Evolutionary conservation across 805 yeast species (phyloP).

Genomic region (Suhomyces emberorum): DNA sequence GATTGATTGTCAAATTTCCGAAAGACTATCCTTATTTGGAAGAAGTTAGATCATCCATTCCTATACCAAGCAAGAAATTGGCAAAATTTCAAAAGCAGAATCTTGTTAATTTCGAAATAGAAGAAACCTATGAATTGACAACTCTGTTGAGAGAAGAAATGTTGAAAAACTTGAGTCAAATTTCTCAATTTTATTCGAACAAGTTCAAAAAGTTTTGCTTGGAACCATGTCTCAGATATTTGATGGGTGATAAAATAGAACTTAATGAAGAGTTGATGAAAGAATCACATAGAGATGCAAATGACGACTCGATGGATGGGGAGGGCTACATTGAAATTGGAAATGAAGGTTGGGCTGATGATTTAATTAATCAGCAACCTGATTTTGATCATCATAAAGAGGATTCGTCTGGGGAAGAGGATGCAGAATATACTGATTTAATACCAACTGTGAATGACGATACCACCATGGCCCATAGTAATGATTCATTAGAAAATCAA

Average conservation of each 20-base stretch:
- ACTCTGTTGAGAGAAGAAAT: slow-evolving; percentile 50
- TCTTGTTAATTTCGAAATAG: slow-evolving; percentile 52
- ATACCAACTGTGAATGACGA: slow-evolving; percentile 42
- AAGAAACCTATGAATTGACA: slow-evolving; percentile 71
- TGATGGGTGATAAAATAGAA: slow-evolving; percentile 75
- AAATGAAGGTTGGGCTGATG: slow-evolving; percentile 42
- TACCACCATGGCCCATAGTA: slow-evolving; percentile 26
- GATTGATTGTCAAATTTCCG: slow-evolving; percentile 73
- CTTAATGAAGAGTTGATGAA: slow-evolving; percentile 33
- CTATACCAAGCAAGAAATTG: slow-evolving; percentile 12
- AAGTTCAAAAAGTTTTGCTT: slow-evolving; percentile 62
- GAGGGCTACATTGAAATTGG: slow-evolving; percentile 30
- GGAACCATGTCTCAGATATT: slow-evolving; percentile 71
- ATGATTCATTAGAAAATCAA: slow-evolving; percentile 15
- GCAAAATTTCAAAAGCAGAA: slow-evolving; percentile 19
- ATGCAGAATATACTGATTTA: slow-evolving; percentile 24
- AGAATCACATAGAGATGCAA: slow-evolving; percentile 16
- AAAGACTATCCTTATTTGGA: slow-evolving; percentile 62
- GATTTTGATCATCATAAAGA: slow-evolving; percentile 17
- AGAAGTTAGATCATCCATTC: slow-evolving; percentile 30
- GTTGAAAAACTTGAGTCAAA: slow-evolving; percentile 47
- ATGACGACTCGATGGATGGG: slow-evolving; percentile 22
- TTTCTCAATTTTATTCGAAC: slow-evolving; percentile 54
- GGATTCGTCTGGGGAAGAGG: slow-evolving; percentile 25
- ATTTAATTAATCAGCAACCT: slow-evolving; percentile 37